Percentiles rank a stretch among this genome's conserved stretches.
Conservation (phyloP, 192 early-diverging fungal genomes). For the Coemansia pectinata region DNA sequence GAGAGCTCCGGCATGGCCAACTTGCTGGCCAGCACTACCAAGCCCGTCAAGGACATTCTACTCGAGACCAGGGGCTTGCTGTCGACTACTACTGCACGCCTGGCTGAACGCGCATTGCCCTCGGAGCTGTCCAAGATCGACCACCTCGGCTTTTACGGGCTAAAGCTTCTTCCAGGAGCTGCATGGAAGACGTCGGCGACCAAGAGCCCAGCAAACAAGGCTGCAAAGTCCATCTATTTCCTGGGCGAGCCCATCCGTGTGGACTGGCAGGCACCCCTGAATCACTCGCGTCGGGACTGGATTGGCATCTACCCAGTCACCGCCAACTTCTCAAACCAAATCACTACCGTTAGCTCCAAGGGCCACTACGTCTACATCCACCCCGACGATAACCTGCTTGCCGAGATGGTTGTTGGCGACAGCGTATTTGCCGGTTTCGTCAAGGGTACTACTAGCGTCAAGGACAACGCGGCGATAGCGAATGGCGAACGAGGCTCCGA, state of each 20-base stretch:
- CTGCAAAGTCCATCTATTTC: slow-evolving; percentile 39
- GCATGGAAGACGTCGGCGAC: slow-evolving; percentile 19
- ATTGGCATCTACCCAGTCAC: slow-evolving; percentile 86
- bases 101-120: slow-evolving; percentile 44
- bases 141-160: slow-evolving; percentile 19
- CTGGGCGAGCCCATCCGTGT: slow-evolving; percentile 79
- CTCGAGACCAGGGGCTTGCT: slow-evolving; percentile 58
- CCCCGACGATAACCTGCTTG: slow-evolving; percentile 58
- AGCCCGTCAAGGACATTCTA: slow-evolving; percentile 61
- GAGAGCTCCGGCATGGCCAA: slow-evolving; percentile 27
- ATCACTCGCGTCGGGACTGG: slow-evolving; percentile 82
- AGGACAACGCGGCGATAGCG: slow-evolving; percentile 16
- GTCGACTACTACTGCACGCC: slow-evolving; percentile 46
- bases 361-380: slow-evolving; percentile 70
- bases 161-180: slow-evolving; percentile 31
- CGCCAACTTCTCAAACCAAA: slow-evolving; percentile 68
- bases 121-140: slow-evolving; percentile 42
- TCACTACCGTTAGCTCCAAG: slow-evolving; percentile 77
- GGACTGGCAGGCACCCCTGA: slow-evolving; percentile 73
- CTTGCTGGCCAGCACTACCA: slow-evolving; percentile 63
- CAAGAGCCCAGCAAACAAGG: slow-evolving; percentile 9
- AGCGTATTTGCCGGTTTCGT: slow-evolving; percentile 51
- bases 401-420: slow-evolving; percentile 58
- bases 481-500: slow-evolving; percentile 9
- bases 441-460: slow-evolving; percentile 31